These are phyloP conservation scores for Paramecium bursaria DNA, from an alignment of 73 alveolate genomes.

Conservation along the genomic window DNA sequence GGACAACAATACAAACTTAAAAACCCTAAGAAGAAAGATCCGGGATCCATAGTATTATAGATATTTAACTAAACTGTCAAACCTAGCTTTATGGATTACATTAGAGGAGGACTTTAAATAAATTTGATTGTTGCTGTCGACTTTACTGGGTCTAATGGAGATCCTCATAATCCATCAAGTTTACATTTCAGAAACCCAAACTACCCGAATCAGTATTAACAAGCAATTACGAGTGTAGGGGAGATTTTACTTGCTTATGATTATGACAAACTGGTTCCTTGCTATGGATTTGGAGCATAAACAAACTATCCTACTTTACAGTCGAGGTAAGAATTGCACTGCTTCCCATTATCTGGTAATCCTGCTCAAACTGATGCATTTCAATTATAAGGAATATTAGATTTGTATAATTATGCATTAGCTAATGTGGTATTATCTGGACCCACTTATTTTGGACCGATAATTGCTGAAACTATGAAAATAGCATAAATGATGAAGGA, in stretches of 20 bases:
- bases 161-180: conserved; percentile 68
- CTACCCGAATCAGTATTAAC: conserved; percentile 79
- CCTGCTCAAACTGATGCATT: conserved; percentile 78
- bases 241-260: conserved; percentile 89
- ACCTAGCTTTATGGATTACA: conserved; percentile 83
- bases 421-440: conserved; percentile 80
- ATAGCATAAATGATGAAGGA: conserved; percentile 54
- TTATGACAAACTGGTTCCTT: conserved; percentile 89
- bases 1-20: conserved; percentile 17
- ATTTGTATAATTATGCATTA: conserved; percentile 77
- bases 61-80: conserved; percentile 12
- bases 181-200: conserved; percentile 76
- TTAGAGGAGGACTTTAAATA: conserved; percentile 85
- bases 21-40: conserved; percentile 67
- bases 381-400: conserved; percentile 82
- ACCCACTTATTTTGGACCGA: conserved; percentile 90
- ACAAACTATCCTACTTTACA: conserved; percentile 66
- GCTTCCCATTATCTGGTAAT: conserved; percentile 90
- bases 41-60: conserved; percentile 68
- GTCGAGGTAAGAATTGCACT: conserved; percentile 70
- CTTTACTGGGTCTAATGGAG: conserved; percentile 92
- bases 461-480: conserved; percentile 72
- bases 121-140: conserved; percentile 86
- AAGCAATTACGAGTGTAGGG: conserved; percentile 87
- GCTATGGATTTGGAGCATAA: conserved; percentile 95